Conservation (phyloP, 2,329 filamentous ascomycete species). For the Cercospora citrullina region DNA sequence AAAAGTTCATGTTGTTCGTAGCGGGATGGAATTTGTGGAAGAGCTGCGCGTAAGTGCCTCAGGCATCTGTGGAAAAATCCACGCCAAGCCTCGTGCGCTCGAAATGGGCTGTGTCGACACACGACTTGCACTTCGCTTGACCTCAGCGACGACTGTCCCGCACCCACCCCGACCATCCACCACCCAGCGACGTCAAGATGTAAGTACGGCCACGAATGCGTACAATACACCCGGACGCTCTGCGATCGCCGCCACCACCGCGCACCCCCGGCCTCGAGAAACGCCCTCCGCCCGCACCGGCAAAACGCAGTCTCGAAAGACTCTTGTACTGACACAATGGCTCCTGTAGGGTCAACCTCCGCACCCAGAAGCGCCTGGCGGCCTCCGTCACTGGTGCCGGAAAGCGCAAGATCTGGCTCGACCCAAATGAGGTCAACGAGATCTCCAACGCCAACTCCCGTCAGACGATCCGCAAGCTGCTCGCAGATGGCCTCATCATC, state of each 20-base stretch:
- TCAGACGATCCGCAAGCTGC: slow-evolving; percentile 99
- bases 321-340: slow-evolving; percentile 31
- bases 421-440: slow-evolving; percentile 98
- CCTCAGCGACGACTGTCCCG: slow-evolving; percentile 13
- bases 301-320: slow-evolving; percentile 6
- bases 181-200: slow-evolving; percentile 34
- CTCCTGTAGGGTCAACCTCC: slow-evolving; percentile 88
- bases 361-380: slow-evolving; percentile 99
- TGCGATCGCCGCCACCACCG: slow-evolving; percentile 11
- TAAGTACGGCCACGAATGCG: slow-evolving; percentile 25
- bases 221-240: slow-evolving; percentile 1
- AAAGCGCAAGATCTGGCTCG: slow-evolving; percentile 99
- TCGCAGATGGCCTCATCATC: slow-evolving; percentile 99
- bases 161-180: slow-evolving; percentile 28
- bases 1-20: background rate
- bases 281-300: slow-evolving; percentile 10
- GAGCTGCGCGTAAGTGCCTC: background rate
- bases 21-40: background rate
- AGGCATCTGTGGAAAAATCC: slow-evolving; percentile 3
- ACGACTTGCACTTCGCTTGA: slow-evolving; percentile 7
- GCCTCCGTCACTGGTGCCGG: slow-evolving; percentile 98
- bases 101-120: slow-evolving; percentile 8
- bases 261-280: slow-evolving; percentile 15
- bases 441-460: slow-evolving; percentile 99
- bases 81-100: slow-evolving; percentile 8